phyloP scores from a whole-genome alignment of 202 grass and related monocot species.

The Dendrocalamus latiflorus region DNA sequence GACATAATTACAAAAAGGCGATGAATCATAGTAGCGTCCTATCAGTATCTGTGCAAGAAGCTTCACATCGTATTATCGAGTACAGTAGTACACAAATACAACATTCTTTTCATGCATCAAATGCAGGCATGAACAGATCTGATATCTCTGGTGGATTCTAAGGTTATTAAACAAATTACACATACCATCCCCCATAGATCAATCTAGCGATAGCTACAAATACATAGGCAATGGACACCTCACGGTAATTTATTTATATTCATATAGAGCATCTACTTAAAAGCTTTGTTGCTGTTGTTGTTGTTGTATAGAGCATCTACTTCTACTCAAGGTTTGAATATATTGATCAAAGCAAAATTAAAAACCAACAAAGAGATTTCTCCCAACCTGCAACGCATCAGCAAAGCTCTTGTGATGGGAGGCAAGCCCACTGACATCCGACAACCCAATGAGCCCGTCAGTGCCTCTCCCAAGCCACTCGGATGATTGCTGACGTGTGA shows the following conservation, averaged over 20 bases:
- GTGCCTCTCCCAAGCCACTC: slow-evolving; percentile 44
- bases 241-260: neutral
- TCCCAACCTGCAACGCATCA: slow-evolving; percentile 80
- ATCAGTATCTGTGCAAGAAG: neutral
- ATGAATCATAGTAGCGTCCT: neutral
- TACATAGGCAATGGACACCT: neutral
- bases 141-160: too few species aligned
- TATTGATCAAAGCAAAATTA: slow-evolving; percentile 17
- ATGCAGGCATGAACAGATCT: neutral
- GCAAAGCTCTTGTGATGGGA: slow-evolving; percentile 73
- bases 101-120: neutral
- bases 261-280: neutral
- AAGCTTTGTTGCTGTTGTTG: too few species aligned
- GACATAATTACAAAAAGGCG: neutral
- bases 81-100: slow-evolving; percentile 1
- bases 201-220: neutral
- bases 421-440: slow-evolving; percentile 43
- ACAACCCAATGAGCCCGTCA: slow-evolving; percentile 54
- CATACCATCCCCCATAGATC: neutral
- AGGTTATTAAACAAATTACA: neutral
- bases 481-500: slow-evolving; percentile 35
- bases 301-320: too few species aligned
- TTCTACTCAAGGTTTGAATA: neutral
- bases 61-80: neutral
- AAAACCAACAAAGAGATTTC: neutral